These are phyloP conservation scores for Pontederia paniculata DNA, from an alignment of 176 grass and related monocot genomes.

Conservation along the genomic window DNA sequence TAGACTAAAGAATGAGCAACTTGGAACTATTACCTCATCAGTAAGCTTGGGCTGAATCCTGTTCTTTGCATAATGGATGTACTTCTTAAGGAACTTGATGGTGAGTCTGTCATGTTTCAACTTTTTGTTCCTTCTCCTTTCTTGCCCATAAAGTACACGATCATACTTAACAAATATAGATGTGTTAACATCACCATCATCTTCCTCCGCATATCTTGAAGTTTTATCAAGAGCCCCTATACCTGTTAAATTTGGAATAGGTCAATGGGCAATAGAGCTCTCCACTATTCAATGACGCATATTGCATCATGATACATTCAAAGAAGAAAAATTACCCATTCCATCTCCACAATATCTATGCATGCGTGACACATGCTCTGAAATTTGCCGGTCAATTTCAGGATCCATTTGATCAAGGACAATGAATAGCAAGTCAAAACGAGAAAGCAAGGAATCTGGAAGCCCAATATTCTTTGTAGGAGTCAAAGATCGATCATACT, in stretches of 20 bases:
- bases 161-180: conserved; percentile 88
- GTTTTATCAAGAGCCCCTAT: conserved; percentile 42
- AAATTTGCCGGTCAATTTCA: conserved; percentile 90
- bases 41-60: conserved; percentile 85
- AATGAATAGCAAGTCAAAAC: conserved; percentile 99
- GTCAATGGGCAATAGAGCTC: conserved; percentile 11
- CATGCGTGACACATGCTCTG: conserved; percentile 88
- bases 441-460: conserved; percentile 89
- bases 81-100: conserved; percentile 94
- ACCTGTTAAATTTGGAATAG: conserved; percentile 28
- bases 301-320: conserved; percentile 10
- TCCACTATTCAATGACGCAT: conserved; percentile 2
- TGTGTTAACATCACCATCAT: conserved; percentile 66
- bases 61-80: conserved; percentile 95
- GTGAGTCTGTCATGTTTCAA: conserved; percentile 76
- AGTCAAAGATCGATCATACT: conserved; percentile 93
- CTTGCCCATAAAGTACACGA: conserved; percentile 89
- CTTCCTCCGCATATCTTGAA: conserved; percentile 68
- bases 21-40: conserved; percentile 59
- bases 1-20: not conserved
- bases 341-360: conserved; percentile 94
- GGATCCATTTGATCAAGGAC: conserved; percentile 99
- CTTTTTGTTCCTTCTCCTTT: conserved; percentile 77
- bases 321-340: conserved; percentile 45
- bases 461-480: conserved; percentile 97